Evolutionary conservation across 1,139 yeast genomes (phyloP), one percentile per base, ranked within the genome.

Genomic region (Wickerhamomyces sp.): DNA sequence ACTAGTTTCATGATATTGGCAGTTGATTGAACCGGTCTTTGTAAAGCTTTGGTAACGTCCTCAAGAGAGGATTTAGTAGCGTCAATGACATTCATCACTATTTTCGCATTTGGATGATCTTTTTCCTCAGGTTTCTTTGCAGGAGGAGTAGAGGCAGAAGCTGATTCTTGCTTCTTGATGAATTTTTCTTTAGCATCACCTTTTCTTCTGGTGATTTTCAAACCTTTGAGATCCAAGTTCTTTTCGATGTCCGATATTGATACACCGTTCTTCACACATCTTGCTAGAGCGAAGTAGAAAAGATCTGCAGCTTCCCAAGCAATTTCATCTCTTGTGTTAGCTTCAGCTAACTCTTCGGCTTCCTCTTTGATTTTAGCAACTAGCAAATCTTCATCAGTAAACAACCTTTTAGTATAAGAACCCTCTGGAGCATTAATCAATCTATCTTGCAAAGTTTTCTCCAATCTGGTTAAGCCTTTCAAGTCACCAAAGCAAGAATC

Each of bases 221-320:
- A 66, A 36, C 88, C 75, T 68, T 94, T 92, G 58, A 82, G 67
- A 55, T 89, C 94, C 57, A 92, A 72, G 61, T 90, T 89, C 53
- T 72, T 75, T 64, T 89, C 96, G 33, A 92, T 80, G 53, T 90
- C 97, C 13, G 75, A 68, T 58, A 90, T 68, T 22, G 82, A 67
- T 29, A 90, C 96, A 28, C 90, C 96, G 53, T 79, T 70, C 60
- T 87, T 81, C 33, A 84, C 82, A 49, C 94, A 78, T 74, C 88
- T 86, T n/a, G 88, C 74, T 72, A 90, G 64, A 10, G 94, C 90
- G 63, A 94, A 94, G 65, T 94, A 92, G 43, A 94, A 64, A 59
- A 92, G 72, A 60, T 94, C 99, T 7, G 98, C 98, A 41, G 95
- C 92, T 65, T 92, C 98, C 96, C 97, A 92, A 0, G 97, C 84